Conservation (phyloP, 2,329 filamentous ascomycete genomes). For the Penicillium capsulatum region DNA sequence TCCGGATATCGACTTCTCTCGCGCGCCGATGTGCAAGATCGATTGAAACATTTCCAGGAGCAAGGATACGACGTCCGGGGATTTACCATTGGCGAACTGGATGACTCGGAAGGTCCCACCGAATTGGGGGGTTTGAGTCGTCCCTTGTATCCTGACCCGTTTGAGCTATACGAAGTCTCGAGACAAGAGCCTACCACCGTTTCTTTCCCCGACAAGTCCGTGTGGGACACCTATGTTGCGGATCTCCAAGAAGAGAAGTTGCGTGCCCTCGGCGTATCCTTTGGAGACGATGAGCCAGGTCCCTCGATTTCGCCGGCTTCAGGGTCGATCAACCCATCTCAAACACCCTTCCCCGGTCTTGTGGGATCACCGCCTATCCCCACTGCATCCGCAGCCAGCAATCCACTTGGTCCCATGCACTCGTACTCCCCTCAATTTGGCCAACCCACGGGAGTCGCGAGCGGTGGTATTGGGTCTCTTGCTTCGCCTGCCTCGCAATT, state of each 20-base stretch:
- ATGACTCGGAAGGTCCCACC: constrained; percentile 24
- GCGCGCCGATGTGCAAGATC: constrained; percentile 36
- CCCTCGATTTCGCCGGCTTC: constrained; percentile 64
- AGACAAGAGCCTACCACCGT: constrained; percentile 18
- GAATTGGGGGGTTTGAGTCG: constrained; percentile 43
- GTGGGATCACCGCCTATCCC: constrained; percentile 81
- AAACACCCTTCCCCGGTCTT: constrained; percentile 67
- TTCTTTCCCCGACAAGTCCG: constrained; percentile 45
- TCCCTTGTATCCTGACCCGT: constrained; percentile 41
- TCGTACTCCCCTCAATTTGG: constrained; percentile 59
- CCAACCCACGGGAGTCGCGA: constrained; percentile 55
- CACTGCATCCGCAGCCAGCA: constrained; percentile 72
- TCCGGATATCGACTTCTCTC: constrained; percentile 37
- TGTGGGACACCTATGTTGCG: constrained; percentile 75
- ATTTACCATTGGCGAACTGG: constrained; percentile 34
- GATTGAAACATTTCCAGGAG: constrained; percentile 40
- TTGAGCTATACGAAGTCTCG: constrained; percentile 34
- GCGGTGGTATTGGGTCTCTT: constrained; percentile 60
- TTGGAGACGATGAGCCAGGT: constrained; percentile 68
- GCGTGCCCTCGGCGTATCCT: constrained; percentile 80
- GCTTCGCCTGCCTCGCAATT: constrained; percentile 69
- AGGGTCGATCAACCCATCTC: constrained; percentile 59
- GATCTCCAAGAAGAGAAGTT: constrained; percentile 87
- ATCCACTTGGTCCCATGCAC: constrained; percentile 58
- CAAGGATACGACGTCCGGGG: constrained; percentile 43